Conservation (phyloP, 2,329 filamentous ascomycete species). For the Fusarium sp. region DNA sequence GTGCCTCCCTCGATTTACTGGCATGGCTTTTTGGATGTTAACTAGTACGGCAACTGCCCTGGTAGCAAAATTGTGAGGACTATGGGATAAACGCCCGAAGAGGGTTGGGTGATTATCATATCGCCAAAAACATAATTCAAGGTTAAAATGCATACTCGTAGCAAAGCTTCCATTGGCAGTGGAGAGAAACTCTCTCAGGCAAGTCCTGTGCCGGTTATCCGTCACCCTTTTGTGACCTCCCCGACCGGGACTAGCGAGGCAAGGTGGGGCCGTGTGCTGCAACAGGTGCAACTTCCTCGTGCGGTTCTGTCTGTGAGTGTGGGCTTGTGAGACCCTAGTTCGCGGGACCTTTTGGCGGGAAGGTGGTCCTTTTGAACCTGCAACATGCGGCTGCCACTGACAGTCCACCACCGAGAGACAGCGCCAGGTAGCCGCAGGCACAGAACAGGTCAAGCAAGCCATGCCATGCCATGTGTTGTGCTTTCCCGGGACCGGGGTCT, state of each 20-base stretch:
- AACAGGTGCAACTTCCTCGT: conserved; percentile 33
- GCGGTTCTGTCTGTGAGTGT: conserved; percentile 33
- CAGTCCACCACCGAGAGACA: not conserved
- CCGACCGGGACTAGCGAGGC: conserved; percentile 35
- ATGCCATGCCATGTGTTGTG: conserved; percentile 35
- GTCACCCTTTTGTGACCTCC: conserved; percentile 30
- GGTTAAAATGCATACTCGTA: not conserved
- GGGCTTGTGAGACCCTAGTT: conserved; percentile 32
- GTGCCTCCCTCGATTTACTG: conserved; percentile 3
- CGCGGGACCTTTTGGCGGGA: conserved; percentile 43
- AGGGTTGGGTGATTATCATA: not conserved
- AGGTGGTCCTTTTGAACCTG: conserved; percentile 38
- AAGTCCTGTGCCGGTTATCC: not conserved
- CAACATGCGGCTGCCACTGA: conserved; percentile 21
- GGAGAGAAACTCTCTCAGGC: not conserved
- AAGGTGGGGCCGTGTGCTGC: conserved; percentile 28
- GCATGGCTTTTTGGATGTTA: not conserved
- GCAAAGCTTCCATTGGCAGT: conserved; percentile 4
- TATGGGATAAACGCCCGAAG: not conserved
- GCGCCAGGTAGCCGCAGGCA: not conserved
- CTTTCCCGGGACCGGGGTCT: conserved; percentile 7
- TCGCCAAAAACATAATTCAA: conserved; percentile 6
- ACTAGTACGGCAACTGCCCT: conserved; percentile 3
- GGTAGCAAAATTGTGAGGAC: not conserved
- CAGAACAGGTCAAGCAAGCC: conserved; percentile 29